Conservation (phyloP, 2,329 filamentous ascomycete genomes). For the Pseudopyrenochaeta lycopersici region DNA sequence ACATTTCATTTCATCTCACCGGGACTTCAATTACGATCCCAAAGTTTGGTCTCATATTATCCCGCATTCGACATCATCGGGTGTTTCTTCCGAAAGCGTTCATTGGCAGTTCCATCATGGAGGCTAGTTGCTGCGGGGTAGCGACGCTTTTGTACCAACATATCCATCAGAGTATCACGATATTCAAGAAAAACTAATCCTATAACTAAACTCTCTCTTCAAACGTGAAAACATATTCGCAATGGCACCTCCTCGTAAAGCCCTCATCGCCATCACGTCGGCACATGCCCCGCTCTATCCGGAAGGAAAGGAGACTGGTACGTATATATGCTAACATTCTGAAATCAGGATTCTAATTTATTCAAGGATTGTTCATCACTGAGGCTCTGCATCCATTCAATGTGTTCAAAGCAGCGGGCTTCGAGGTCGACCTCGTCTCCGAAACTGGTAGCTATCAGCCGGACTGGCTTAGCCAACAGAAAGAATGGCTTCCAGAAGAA, state of each 20-base stretch:
- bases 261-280: conserved; percentile 56
- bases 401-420: conserved; percentile 52
- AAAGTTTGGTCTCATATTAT: no score
- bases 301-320: background rate
- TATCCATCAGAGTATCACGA: no score
- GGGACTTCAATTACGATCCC: no score
- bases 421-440: conserved; percentile 58
- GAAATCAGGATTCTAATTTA: background rate
- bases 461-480: conserved; percentile 56
- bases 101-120: no score
- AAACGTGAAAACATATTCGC: background rate
- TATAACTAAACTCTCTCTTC: no score
- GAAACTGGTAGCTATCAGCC: conserved; percentile 55
- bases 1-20: no score
- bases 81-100: no score
- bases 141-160: no score
- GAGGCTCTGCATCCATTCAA: conserved; percentile 60
- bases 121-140: no score
- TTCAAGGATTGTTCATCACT: conserved; percentile 52
- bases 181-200: no score
- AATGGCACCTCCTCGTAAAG: conserved; percentile 43
- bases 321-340: no score
- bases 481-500: conserved; percentile 52
- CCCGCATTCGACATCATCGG: no score
- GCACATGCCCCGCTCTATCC: conserved; percentile 52